Base-by-base conservation (phyloP, 2,329 filamentous ascomycete genomes). In the Ophiostoma quercus region DNA sequence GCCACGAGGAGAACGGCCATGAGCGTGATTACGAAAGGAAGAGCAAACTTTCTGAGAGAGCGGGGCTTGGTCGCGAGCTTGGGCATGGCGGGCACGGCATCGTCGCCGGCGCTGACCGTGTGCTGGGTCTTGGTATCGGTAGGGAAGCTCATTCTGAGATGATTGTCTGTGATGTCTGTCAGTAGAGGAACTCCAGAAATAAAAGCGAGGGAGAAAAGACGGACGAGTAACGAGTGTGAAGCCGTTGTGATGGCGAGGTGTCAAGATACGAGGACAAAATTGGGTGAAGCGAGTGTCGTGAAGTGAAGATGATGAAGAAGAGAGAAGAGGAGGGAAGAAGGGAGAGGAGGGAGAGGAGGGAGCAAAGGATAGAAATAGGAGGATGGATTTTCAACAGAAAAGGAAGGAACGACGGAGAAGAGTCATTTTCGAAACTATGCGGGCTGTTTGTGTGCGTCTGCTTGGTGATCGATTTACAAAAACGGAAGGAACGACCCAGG, bases 401-500 rank as follows among this genome's bases (percentile, higher is more conserved):
- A 41, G 37, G 14, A 41, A 39, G 25, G 14, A 34, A 65, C 43
- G 34, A 8, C 4, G 8, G 8, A 34, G 34, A 34, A 34, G 34
- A 34, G 34, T 34, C 34, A 34, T 8, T 34, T 34, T 34, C 25
- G 25, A 29, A 29, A 29, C 25, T 11, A 25, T 63, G 29, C 12
- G 43, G 9, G 19, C 14, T 14, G 25, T 43, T 25, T 67, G 39
- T 22, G n/a, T 37, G 62, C 62, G 62, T 66, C 63, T 29, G 43
- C 63, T n/a, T 66, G 66, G 69, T 34, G 41, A 62, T 66, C 43
- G 32, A 47, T 25, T 25, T 25, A 11, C 25, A 43, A 54, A 69
- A 68, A 65, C 41, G 70, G 71, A 70, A 72, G 68, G 71, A 71
- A 67, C 70, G 65, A 66, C 51, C 71, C 14, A 68, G 54, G 62